phyloP scores from a whole-genome alignment of 768 basidiomycete species.

The Rhodotorula kratochvilovae region DNA sequence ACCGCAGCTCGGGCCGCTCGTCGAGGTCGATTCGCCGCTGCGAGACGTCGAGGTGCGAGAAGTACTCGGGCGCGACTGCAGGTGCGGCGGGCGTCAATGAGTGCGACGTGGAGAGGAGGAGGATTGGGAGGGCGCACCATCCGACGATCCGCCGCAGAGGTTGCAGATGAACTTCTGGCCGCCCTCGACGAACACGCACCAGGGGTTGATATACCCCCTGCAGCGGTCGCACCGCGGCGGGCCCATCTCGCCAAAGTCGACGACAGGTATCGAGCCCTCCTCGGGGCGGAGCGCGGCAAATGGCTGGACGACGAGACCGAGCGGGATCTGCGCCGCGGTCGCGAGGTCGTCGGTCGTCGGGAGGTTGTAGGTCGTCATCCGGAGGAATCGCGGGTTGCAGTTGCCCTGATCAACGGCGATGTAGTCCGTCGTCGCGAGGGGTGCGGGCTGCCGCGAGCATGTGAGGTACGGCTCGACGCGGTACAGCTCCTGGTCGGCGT shows the following conservation, averaged over 20 bases:
- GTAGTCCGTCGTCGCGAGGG: slow-evolving; percentile 80
- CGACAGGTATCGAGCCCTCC: slow-evolving; percentile 65
- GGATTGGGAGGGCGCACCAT: slow-evolving; percentile 58
- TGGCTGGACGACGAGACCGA: slow-evolving; percentile 80
- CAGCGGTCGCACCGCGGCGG: slow-evolving; percentile 81
- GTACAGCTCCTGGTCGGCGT: slow-evolving; percentile 76
- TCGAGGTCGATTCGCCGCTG: slow-evolving; percentile 72
- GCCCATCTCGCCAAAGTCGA: slow-evolving; percentile 65
- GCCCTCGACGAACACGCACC: slow-evolving; percentile 77
- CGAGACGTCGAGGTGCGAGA: slow-evolving; percentile 72
- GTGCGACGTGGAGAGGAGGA: not conserved
- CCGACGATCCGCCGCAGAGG: slow-evolving; percentile 74
- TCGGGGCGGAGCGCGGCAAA: slow-evolving; percentile 74
- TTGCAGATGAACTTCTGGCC: slow-evolving; percentile 90
- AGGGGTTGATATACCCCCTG: slow-evolving; percentile 87
- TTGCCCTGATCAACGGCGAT: slow-evolving; percentile 94
- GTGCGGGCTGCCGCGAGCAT: slow-evolving; percentile 60
- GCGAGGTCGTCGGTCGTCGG: slow-evolving; percentile 75
- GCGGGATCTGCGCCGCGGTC: slow-evolving; percentile 73
- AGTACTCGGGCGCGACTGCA: slow-evolving; percentile 74
- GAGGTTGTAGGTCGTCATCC: slow-evolving; percentile 82
- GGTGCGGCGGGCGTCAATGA: not conserved
- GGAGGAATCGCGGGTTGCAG: slow-evolving; percentile 82
- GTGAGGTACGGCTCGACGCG: slow-evolving; percentile 61
- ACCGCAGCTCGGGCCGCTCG: slow-evolving; percentile 76